phyloP scores from a whole-genome alignment of 176 grass and related monocot genomes.

The Triticum turgidum region DNA sequence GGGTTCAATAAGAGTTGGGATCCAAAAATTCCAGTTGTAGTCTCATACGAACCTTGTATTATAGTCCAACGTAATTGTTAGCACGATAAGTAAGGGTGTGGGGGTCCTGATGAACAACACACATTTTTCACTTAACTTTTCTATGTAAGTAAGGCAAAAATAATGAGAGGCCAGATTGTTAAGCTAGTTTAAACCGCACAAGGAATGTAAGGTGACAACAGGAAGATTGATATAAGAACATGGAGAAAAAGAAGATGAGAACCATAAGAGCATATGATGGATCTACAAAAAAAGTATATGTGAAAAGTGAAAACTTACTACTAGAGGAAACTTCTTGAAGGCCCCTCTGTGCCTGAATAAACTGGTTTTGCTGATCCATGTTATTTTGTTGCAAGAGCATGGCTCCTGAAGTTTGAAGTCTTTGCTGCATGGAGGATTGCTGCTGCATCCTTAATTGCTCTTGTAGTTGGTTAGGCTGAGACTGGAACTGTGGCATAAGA shows the following conservation, averaged over 20 bases:
- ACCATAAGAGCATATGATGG: background rate
- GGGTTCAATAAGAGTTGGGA: no score
- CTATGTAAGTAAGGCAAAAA: background rate
- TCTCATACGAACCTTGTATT: background rate
- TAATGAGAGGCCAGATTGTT: background rate
- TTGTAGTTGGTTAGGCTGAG: conserved; percentile 53
- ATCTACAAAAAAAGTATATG: conserved; percentile 5
- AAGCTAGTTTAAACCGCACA: conserved; percentile 15
- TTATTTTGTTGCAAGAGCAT: conserved; percentile 68
- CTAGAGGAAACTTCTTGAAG: conserved; percentile 87
- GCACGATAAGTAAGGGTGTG: background rate
- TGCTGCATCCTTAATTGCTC: conserved; percentile 63
- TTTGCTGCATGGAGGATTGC: conserved; percentile 51
- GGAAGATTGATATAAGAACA: background rate
- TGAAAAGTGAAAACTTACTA: conserved; percentile 49
- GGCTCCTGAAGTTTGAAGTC: conserved; percentile 58
- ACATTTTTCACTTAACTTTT: background rate
- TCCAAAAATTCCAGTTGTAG: background rate
- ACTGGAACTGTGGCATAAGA: conserved; percentile 65
- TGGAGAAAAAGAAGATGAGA: background rate
- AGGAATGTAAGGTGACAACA: background rate
- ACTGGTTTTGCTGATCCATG: conserved; percentile 73
- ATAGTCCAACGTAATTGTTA: background rate
- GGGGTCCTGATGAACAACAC: background rate
- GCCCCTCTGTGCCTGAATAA: conserved; percentile 52